phyloP scores from a whole-genome alignment of 2,329 filamentous ascomycete genomes.

The Microascus cirrosus region DNA sequence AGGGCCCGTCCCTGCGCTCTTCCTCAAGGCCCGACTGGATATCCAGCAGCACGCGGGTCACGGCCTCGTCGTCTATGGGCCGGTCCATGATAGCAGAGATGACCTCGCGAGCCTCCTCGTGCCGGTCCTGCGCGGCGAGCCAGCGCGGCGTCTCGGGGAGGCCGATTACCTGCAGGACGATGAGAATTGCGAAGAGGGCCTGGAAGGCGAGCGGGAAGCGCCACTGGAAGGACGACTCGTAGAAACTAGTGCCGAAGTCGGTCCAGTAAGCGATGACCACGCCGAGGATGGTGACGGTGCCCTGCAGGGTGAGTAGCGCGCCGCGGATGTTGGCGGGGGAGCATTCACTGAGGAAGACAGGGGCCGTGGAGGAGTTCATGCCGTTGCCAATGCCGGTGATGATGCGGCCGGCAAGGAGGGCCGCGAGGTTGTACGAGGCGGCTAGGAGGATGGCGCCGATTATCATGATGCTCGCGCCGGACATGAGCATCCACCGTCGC shows the following conservation, averaged over 20 bases:
- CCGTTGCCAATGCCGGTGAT: constrained; percentile 31
- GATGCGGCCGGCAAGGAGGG: constrained; percentile 28
- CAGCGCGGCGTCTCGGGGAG: constrained; percentile 14
- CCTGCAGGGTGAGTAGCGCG: constrained; percentile 35
- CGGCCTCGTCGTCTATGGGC: not conserved
- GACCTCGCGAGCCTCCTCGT: not conserved
- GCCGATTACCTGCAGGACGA: constrained; percentile 20
- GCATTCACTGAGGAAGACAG: constrained; percentile 21
- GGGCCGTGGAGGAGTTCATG: constrained; percentile 26
- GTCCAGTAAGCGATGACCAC: constrained; percentile 28
- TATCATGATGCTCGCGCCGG: constrained; percentile 28
- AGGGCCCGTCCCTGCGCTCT: constrained; percentile 5
- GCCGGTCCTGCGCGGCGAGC: not conserved
- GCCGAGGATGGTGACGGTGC: constrained; percentile 32
- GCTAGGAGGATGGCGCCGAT: constrained; percentile 19
- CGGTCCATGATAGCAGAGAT: not conserved
- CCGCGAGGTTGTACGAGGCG: not conserved
- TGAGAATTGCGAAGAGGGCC: constrained; percentile 22
- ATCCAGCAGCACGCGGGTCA: not conserved
- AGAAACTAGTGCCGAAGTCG: constrained; percentile 24
- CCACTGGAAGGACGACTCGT: constrained; percentile 23
- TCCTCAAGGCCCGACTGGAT: not conserved
- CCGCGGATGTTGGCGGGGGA: constrained; percentile 30
- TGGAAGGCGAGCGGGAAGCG: constrained; percentile 31
- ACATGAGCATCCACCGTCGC: constrained; percentile 26